Evolutionary conservation across 495 filamentous ascomycete species (phyloP).

Genomic region (Bathelium albidoporum): DNA sequence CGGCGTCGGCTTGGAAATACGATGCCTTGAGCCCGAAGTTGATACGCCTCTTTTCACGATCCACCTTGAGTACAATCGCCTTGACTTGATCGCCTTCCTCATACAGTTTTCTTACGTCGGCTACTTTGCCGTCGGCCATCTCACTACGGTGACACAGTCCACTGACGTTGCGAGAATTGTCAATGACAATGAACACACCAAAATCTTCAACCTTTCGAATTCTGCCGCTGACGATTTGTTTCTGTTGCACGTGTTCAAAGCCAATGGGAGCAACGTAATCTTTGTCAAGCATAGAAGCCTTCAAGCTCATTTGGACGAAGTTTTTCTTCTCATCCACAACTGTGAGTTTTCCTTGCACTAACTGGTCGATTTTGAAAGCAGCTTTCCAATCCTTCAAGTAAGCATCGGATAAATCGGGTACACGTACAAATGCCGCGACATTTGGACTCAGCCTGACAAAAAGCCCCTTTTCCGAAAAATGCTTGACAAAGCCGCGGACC

Average conservation of each 20-base stretch:
- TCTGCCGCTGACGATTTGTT: slow-evolving; percentile 76
- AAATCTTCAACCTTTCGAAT: slow-evolving; percentile 88
- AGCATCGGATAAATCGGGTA: slow-evolving; percentile 80
- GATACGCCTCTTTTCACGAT: slow-evolving; percentile 60
- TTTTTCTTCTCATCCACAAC: slow-evolving; percentile 51
- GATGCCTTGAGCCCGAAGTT: slow-evolving; percentile 87
- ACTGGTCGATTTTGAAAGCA: slow-evolving; percentile 71
- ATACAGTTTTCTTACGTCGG: slow-evolving; percentile 74
- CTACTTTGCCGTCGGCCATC: slow-evolving; percentile 70
- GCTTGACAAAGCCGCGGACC: slow-evolving; percentile 79
- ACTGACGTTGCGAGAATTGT: slow-evolving; percentile 73
- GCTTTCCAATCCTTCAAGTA: slow-evolving; percentile 95
- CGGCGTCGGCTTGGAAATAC: slow-evolving; percentile 59
- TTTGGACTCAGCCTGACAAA: slow-evolving; percentile 71
- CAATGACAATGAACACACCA: slow-evolving; percentile 85
- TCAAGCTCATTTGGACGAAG: slow-evolving; percentile 76
- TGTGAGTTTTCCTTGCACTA: slow-evolving; percentile 78
- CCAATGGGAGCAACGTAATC: slow-evolving; percentile 59
- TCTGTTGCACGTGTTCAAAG: slow-evolving; percentile 62
- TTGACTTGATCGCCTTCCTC: slow-evolving; percentile 84
- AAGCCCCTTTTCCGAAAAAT: slow-evolving; percentile 72
- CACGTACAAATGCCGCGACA: slow-evolving; percentile 68
- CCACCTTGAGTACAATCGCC: slow-evolving; percentile 72
- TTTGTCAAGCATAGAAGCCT: slow-evolving; percentile 69
- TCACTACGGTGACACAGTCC: slow-evolving; percentile 86